A percentile compares a stretch with the other conserved stretches of the same genome.
Evolutionary conservation across 805 yeast genomes (phyloP).

Genomic region (Wickerhamiella galacta): DNA sequence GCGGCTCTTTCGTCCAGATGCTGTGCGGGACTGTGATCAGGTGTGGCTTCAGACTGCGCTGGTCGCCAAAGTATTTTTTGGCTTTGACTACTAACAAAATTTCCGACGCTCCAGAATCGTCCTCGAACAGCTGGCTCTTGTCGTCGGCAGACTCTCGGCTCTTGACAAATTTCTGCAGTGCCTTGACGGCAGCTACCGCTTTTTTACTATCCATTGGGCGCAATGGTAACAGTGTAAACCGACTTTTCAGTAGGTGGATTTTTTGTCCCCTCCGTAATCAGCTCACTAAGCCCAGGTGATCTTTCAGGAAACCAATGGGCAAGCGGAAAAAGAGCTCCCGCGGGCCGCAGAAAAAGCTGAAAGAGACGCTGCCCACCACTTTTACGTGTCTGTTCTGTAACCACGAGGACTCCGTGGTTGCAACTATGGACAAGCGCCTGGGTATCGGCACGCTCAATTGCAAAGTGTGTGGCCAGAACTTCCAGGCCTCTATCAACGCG

Average conservation of each 20-base stretch:
- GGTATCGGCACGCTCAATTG: constrained; percentile 74
- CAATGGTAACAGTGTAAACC: constrained; percentile 1
- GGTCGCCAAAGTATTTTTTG: constrained; percentile 45
- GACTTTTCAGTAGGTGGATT: not conserved
- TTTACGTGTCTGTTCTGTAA: constrained; percentile 90
- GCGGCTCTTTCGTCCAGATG: constrained; percentile 27
- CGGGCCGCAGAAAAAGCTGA: constrained; percentile 63
- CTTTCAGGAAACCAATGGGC: constrained; percentile 36
- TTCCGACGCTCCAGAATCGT: constrained; percentile 32
- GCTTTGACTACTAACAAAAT: constrained; percentile 48
- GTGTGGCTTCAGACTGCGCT: constrained; percentile 31
- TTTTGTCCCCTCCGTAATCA: not conserved
- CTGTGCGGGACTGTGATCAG: constrained; percentile 29
- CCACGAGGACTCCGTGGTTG: constrained; percentile 81
- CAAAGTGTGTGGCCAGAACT: constrained; percentile 85
- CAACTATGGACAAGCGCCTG: constrained; percentile 73
- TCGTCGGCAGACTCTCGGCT: constrained; percentile 22
- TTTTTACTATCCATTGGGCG: constrained; percentile 16
- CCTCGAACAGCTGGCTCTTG: constrained; percentile 37
- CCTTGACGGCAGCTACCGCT: constrained; percentile 26
- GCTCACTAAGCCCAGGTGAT: not conserved
- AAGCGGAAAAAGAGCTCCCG: constrained; percentile 72
- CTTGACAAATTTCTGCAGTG: constrained; percentile 43
- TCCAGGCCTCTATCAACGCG: constrained; percentile 74
- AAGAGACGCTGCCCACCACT: constrained; percentile 62